These are phyloP conservation scores for Aspergillus neoniger DNA, from an alignment of 2,329 filamentous ascomycete genomes.

Conservation along the genomic window DNA sequence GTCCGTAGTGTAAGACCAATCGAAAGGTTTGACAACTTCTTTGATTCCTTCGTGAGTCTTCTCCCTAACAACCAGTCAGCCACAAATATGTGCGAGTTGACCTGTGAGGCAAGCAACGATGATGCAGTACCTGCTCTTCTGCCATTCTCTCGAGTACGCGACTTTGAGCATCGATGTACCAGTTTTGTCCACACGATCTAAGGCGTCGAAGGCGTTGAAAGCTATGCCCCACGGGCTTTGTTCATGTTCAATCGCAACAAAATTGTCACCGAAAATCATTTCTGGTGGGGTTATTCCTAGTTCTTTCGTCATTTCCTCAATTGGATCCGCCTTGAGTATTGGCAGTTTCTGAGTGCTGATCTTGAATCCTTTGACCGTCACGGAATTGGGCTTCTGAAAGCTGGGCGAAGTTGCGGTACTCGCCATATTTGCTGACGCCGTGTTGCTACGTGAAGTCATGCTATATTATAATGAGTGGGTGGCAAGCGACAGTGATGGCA, in stretches of 20 bases:
- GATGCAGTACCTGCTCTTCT: slow-evolving; percentile 60
- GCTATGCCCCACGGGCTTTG: slow-evolving; percentile 73
- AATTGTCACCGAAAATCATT: slow-evolving; percentile 99
- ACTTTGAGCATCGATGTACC: slow-evolving; percentile 89
- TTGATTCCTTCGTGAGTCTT: slow-evolving; percentile 83
- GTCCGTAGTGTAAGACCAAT: slow-evolving; percentile 94
- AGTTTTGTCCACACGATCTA: slow-evolving; percentile 93
- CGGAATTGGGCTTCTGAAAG: slow-evolving; percentile 53
- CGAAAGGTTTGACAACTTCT: slow-evolving; percentile 92
- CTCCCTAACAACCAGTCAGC: slow-evolving; percentile 59
- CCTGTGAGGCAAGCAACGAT: neutral
- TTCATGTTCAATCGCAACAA: slow-evolving; percentile 72
- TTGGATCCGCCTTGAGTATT: slow-evolving; percentile 88
- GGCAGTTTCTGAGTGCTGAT: slow-evolving; percentile 86
- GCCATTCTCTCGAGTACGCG: slow-evolving; percentile 88
- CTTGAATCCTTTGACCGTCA: slow-evolving; percentile 67
- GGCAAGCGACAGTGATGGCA: no score
- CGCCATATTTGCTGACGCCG: slow-evolving; percentile 14
- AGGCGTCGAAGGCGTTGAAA: slow-evolving; percentile 83
- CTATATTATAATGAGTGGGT: neutral
- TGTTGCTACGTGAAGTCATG: slow-evolving; percentile 20
- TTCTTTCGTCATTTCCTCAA: slow-evolving; percentile 77
- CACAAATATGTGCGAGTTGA: slow-evolving; percentile 20
- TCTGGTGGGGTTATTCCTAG: slow-evolving; percentile 88
- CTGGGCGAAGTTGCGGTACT: slow-evolving; percentile 59